Conservation (phyloP, 257 asterid species). For the Anisodus acutangulus region DNA sequence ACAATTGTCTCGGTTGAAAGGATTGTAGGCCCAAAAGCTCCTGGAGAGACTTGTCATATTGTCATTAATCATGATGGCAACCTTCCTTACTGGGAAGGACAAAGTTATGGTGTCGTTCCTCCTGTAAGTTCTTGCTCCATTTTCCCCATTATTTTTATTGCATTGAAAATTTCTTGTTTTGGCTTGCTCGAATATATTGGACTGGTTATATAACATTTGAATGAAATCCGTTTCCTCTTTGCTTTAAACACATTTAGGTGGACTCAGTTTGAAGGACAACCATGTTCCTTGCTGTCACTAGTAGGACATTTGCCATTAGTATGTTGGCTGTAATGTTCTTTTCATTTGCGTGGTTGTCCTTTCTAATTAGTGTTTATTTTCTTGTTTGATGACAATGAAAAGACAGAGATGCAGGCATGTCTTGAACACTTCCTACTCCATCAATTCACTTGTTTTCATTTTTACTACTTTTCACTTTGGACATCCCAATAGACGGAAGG, state of each 20-base stretch:
- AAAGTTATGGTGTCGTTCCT: slow-evolving; percentile 90
- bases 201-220: neutral
- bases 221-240: neutral
- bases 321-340: neutral
- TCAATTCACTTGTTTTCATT: neutral
- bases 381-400: neutral
- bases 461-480: neutral
- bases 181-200: neutral
- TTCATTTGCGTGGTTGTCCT: neutral
- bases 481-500: neutral
- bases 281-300: neutral
- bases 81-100: slow-evolving; percentile 97
- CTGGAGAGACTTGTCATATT: slow-evolving; percentile 94
- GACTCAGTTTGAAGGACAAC: slow-evolving; percentile 15
- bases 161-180: too few relatives aligned
- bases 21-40: slow-evolving; percentile 88
- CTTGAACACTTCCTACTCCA: neutral
- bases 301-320: neutral
- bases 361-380: neutral
- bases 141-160: neutral
- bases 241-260: slow-evolving; percentile 12
- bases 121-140: slow-evolving; percentile 59
- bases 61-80: slow-evolving; percentile 91
- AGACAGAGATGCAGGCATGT: neutral
- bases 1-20: slow-evolving; percentile 81